Percentiles rank a stretch among this genome's conserved stretches.
Conservation (phyloP, 1,284 basidiomycete species). For the Mycena citricolor region DNA sequence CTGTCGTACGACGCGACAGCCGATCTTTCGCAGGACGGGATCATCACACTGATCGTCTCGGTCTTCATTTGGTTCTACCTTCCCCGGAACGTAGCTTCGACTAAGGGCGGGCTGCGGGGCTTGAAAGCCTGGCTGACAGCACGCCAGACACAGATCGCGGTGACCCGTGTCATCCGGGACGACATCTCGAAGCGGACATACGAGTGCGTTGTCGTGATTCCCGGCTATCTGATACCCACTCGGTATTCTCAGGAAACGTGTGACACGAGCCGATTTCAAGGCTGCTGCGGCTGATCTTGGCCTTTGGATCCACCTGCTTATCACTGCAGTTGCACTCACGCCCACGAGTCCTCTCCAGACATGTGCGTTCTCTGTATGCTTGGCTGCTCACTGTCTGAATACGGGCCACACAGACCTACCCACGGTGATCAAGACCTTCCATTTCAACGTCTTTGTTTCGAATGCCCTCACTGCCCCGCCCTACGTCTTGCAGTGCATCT, state of each 20-base stretch:
- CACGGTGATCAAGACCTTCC: slow-evolving; percentile 40
- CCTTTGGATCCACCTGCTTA: slow-evolving; percentile 35
- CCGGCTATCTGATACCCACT: neutral
- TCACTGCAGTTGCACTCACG: slow-evolving; percentile 36
- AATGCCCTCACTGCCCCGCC: slow-evolving; percentile 42
- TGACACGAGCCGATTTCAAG: slow-evolving; percentile 35
- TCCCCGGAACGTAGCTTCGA: slow-evolving; percentile 30
- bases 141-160: slow-evolving; percentile 35
- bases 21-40: slow-evolving; percentile 34
- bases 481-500: slow-evolving; percentile 37
- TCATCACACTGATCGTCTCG: slow-evolving; percentile 35
- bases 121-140: slow-evolving; percentile 35
- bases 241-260: slow-evolving; percentile 32
- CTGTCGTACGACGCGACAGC: too few relatives aligned
- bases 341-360: slow-evolving; percentile 37
- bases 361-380: slow-evolving; percentile 27
- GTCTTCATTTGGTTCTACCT: slow-evolving; percentile 36
- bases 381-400: neutral
- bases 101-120: slow-evolving; percentile 33
- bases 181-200: slow-evolving; percentile 38
- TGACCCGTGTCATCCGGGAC: slow-evolving; percentile 37
- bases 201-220: slow-evolving; percentile 28
- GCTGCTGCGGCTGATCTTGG: slow-evolving; percentile 36
- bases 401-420: slow-evolving; percentile 32
- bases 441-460: slow-evolving; percentile 38